A percentile compares a stretch with the other conserved stretches of the same genome.
These are phyloP conservation scores for Diaporthe humulicola DNA, from an alignment of 2,329 filamentous ascomycete species.

Conservation along the genomic window DNA sequence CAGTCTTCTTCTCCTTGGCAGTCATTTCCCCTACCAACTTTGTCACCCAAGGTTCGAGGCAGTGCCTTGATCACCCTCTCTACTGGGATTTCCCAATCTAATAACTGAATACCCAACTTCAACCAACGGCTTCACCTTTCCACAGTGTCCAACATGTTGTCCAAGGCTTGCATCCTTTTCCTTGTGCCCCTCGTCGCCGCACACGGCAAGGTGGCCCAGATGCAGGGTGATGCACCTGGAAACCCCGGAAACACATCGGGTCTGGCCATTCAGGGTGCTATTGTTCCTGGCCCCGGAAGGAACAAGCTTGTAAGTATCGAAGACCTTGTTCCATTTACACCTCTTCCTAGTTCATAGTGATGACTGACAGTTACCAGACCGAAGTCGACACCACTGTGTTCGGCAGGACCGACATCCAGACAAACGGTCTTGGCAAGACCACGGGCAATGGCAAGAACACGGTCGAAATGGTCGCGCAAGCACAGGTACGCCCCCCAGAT, in stretches of 20 bases:
- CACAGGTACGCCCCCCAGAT: constrained; percentile 19
- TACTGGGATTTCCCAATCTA: not conserved
- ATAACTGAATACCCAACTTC: not conserved
- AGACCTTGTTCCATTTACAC: no score
- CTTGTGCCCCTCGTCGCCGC: constrained; percentile 35
- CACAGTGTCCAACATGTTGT: not conserved
- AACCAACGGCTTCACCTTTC: not conserved
- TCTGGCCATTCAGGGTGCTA: constrained; percentile 41
- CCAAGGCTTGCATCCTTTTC: not conserved
- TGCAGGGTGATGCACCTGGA: constrained; percentile 40
- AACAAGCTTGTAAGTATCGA: constrained; percentile 16
- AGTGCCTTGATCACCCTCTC: constrained; percentile 17
- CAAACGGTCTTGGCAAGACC: constrained; percentile 56
- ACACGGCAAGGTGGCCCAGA: constrained; percentile 40
- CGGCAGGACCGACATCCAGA: constrained; percentile 46
- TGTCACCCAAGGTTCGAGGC: constrained; percentile 21
- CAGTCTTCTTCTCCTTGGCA: constrained; percentile 15
- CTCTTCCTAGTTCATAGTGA: accelerated
- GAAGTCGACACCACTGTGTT: constrained; percentile 48
- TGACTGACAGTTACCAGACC: constrained; percentile 42
- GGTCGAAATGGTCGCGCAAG: constrained; percentile 48
- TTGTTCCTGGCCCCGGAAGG: constrained; percentile 42
- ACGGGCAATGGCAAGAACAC: constrained; percentile 52
- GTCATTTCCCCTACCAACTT: constrained; percentile 4
- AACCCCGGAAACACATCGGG: constrained; percentile 42